Evolutionary conservation across 1,139 yeast genomes (phyloP).

Genomic region (Geotrichum siamense): DNA sequence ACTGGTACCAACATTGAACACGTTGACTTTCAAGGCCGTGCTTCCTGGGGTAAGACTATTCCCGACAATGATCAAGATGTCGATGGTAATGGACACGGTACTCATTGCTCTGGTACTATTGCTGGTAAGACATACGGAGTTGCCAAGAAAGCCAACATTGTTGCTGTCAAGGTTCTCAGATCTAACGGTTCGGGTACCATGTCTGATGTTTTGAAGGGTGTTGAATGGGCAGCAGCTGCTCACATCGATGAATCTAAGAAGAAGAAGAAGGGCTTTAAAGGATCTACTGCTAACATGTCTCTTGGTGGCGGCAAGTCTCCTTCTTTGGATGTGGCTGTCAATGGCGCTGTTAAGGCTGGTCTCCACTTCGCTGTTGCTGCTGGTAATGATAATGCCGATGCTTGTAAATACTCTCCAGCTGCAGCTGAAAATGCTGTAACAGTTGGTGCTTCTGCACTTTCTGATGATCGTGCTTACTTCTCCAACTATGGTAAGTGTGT

Average conservation of each 20-base stretch:
- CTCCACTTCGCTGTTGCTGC: constrained; percentile 61
- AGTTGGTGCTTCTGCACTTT: constrained; percentile 49
- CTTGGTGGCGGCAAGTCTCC: constrained; percentile 55
- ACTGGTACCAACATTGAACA: constrained; percentile 80
- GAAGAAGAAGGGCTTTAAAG: constrained; percentile 46
- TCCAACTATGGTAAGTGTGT: constrained; percentile 63
- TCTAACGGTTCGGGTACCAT: constrained; percentile 45
- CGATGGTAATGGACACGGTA: constrained; percentile 93
- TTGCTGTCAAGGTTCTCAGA: constrained; percentile 51
- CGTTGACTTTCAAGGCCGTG: constrained; percentile 82
- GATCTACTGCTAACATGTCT: constrained; percentile 55
- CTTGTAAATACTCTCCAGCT: constrained; percentile 58
- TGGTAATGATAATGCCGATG: constrained; percentile 58
- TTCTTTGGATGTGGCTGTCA: constrained; percentile 47
- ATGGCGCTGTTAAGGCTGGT: constrained; percentile 53
- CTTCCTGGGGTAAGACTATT: constrained; percentile 86
- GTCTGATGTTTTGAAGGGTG: constrained; percentile 45
- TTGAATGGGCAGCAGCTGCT: constrained; percentile 38
- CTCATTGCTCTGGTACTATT: constrained; percentile 52
- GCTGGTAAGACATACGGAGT: constrained; percentile 56
- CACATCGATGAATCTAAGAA: constrained; percentile 34
- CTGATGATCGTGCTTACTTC: constrained; percentile 50
- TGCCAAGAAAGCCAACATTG: constrained; percentile 54
- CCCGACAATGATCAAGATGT: constrained; percentile 74
- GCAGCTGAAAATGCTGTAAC: constrained; percentile 54